A percentile compares a stretch with the other conserved stretches of the same genome.
Conservation (phyloP, 1,139 yeast species). For the Geotrichum aggregatum region DNA sequence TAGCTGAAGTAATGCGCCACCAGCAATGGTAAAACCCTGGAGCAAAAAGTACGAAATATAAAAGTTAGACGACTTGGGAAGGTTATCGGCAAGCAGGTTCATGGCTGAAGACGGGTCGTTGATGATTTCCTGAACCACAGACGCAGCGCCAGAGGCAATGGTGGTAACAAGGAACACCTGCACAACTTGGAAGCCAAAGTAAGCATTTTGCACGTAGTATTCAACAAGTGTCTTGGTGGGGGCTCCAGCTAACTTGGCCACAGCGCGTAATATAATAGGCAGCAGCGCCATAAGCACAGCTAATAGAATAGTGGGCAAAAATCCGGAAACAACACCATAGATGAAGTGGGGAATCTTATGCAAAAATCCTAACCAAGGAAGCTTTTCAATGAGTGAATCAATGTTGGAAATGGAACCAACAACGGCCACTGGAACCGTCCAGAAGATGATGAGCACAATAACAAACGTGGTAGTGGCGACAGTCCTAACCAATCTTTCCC, state of each 20-base stretch:
- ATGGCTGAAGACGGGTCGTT: conserved; percentile 64
- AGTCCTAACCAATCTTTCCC: conserved; percentile 66
- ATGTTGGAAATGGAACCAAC: conserved; percentile 91
- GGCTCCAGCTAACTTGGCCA: conserved; percentile 71
- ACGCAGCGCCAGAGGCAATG: conserved; percentile 72
- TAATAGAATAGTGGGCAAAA: conserved; percentile 78
- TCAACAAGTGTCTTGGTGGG: conserved; percentile 71
- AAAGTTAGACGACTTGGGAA: conserved; percentile 89
- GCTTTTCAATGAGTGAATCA: conserved; percentile 59
- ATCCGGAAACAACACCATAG: conserved; percentile 78
- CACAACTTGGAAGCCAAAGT: conserved; percentile 82
- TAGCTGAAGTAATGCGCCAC: conserved; percentile 76
- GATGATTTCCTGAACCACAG: conserved; percentile 66
- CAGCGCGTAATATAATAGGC: conserved; percentile 69
- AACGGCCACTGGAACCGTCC: conserved; percentile 94
- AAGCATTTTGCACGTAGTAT: conserved; percentile 78
- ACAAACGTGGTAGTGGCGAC: conserved; percentile 59
- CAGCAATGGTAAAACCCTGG: conserved; percentile 79
- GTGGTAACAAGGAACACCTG: conserved; percentile 78
- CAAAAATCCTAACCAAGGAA: conserved; percentile 68
- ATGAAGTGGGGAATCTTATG: conserved; percentile 60
- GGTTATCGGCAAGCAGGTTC: conserved; percentile 61
- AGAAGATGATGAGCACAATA: conserved; percentile 60
- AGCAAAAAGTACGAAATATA: conserved; percentile 52
- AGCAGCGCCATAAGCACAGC: conserved; percentile 79